A percentile compares a stretch with the other conserved stretches of the same genome.
phyloP scores from a whole-genome alignment of 75 land plant genomes.

The Sequoiadendron giganteum region DNA sequence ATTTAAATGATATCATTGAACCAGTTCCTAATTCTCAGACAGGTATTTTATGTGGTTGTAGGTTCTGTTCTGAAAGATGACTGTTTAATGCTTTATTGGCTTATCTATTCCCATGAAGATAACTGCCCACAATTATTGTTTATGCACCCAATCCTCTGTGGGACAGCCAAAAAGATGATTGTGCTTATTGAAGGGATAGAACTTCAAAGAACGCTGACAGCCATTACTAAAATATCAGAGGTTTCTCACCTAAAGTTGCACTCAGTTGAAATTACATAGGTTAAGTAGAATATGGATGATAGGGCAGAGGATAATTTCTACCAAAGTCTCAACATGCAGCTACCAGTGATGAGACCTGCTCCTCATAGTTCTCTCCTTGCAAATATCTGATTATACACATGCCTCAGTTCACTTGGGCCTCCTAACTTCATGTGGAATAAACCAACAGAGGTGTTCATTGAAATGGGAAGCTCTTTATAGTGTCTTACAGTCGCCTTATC shows the following conservation, averaged over 20 bases:
- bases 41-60: conserved; percentile 22
- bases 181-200: not conserved
- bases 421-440: not conserved
- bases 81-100: not conserved
- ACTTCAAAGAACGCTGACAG: not conserved
- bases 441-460: not conserved
- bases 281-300: not conserved
- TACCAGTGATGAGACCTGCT: not conserved
- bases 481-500: not conserved
- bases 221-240: not conserved
- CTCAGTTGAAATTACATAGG: not conserved
- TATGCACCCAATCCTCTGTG: too few relatives aligned
- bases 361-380: not conserved
- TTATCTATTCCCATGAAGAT: not conserved
- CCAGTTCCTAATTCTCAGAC: conserved; percentile 29
- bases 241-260: not conserved
- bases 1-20: conserved; percentile 46
- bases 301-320: not conserved
- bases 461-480: too few relatives aligned
- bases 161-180: not conserved
- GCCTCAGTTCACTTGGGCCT: not conserved
- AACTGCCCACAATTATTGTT: not conserved
- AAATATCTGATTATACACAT: not conserved
- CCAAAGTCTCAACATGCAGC: not conserved
- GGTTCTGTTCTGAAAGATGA: not conserved